These are phyloP conservation scores for Mycosarcoma maydis DNA, from an alignment of 1,284 basidiomycete species.

Conservation along the genomic window DNA sequence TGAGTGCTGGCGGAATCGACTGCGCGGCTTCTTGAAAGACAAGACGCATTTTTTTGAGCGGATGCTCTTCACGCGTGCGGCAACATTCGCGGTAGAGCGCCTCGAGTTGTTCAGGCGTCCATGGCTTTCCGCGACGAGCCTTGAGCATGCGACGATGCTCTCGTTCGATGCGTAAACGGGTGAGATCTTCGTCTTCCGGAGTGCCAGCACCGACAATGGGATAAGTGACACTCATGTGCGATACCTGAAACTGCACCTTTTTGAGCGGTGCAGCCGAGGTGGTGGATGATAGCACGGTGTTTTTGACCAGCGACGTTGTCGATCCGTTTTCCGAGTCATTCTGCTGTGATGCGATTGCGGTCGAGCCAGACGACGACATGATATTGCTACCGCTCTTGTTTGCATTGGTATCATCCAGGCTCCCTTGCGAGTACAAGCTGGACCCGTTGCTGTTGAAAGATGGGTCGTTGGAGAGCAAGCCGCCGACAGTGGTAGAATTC, in stretches of 20 bases:
- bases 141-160: conserved; percentile 55
- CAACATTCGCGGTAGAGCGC: conserved; percentile 64
- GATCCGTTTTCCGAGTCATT: conserved; percentile 13
- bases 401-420: not conserved
- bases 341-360: conserved; percentile 6
- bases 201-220: conserved; percentile 57
- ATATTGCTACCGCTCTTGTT: conserved; percentile 12
- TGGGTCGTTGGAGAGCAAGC: conserved; percentile 19
- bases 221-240: conserved; percentile 62
- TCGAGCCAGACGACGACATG: conserved; percentile 4
- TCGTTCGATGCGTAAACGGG: conserved; percentile 56
- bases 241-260: conserved; percentile 63
- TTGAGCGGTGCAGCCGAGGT: conserved; percentile 50
- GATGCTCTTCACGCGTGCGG: conserved; percentile 62
- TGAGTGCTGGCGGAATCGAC: conserved; percentile 43
- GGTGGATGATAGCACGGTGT: conserved; percentile 24
- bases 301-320: conserved; percentile 16
- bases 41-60: conserved; percentile 60
- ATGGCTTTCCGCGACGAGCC: conserved; percentile 40
- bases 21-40: conserved; percentile 58
- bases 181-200: conserved; percentile 60
- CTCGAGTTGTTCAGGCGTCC: conserved; percentile 60
- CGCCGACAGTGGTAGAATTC: conserved; percentile 18
- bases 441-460: conserved; percentile 12
- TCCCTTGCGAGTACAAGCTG: not conserved